Evolutionary conservation across 2,329 filamentous ascomycete species (phyloP), one percentile per base, ranked within the genome.

Genomic region (Arthrobotrys sinensis): DNA sequence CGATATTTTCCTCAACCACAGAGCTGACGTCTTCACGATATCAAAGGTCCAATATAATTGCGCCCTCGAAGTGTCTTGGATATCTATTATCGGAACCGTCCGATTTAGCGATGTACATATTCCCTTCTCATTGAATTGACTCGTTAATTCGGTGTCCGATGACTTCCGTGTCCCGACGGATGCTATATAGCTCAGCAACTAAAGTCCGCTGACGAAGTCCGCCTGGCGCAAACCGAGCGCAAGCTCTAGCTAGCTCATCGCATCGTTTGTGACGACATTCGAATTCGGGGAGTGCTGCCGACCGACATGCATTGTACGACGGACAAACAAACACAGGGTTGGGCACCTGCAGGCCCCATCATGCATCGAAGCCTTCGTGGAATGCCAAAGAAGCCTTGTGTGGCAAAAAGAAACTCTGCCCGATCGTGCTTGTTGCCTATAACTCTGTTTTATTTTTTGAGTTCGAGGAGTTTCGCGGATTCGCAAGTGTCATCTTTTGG

Each of bases 391-490:
- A 75, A 66, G 70, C 63, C 50, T 73, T 60, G 50, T 67, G 70
- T 75, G 70, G 70, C 70, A 75, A 75, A 28, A 75, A 52, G 36
- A 73, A 73, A 66, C 36, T 66, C 60, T 57, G 52, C 62, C 70
- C 43, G 62, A 28, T 62, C 28, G 45, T 60, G 57, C 66, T 7
- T 57, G 48, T 19, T 60, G 36, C 34, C 50, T 53, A 16, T 32
- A 34, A 16, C 28, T 53, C 28, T 38, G 3, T 60, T 60, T 32
- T 52, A 1, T 28, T 28, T 28, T 28, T 28, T 28, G 24, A 28
- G 24, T 55, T 55, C 8, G 11, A 24, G 19, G 10, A 40, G 14
- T 3, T 57, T 57, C 53, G n/a, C 53, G 34, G 53, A 38, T 57
- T 57, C 36, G 36, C 21, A 60, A 14, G 19, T 3, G 28, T 50